Percentiles rank a stretch among this genome's conserved stretches.
phyloP scores from a whole-genome alignment of 768 basidiomycete species.

The Mycena haematopus region DNA sequence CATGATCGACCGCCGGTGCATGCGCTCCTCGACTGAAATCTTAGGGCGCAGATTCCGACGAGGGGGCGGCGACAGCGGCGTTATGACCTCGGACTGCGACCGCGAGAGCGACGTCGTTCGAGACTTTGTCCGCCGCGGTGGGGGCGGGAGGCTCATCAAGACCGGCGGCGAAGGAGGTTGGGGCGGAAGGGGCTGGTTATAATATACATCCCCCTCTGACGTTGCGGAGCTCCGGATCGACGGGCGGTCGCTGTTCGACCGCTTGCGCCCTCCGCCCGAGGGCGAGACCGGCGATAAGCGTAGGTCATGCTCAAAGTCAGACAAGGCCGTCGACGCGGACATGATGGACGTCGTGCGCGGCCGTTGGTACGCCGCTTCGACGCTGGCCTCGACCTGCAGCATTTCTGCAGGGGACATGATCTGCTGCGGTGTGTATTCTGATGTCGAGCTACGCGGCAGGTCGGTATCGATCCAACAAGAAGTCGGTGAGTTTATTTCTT shows the following conservation, averaged over 20 bases:
- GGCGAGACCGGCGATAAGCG: constrained; percentile 39
- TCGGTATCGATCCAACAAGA: constrained; percentile 62
- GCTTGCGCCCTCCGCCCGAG: constrained; percentile 29
- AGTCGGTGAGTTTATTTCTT: constrained; percentile 23
- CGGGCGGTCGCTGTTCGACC: constrained; percentile 27
- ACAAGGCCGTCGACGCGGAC: constrained; percentile 46
- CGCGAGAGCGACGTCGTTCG: constrained; percentile 34
- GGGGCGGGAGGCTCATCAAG: constrained; percentile 58
- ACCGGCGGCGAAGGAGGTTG: constrained; percentile 35
- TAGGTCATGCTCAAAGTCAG: constrained; percentile 39
- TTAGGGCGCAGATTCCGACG: constrained; percentile 40
- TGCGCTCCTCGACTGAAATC: constrained; percentile 44
- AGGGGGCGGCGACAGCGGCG: constrained; percentile 33
- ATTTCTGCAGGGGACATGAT: constrained; percentile 75
- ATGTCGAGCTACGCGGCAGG: constrained; percentile 42
- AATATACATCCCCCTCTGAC: constrained; percentile 23
- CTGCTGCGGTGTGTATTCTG: constrained; percentile 65
- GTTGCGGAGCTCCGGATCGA: constrained; percentile 20
- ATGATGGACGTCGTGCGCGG: constrained; percentile 45
- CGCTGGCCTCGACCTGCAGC: constrained; percentile 62
- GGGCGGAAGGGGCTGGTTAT: constrained; percentile 15
- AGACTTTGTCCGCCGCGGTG: constrained; percentile 52
- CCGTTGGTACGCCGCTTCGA: constrained; percentile 40
- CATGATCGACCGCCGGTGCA: constrained; percentile 60
- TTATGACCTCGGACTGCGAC: constrained; percentile 25